phyloP scores from a whole-genome alignment of 805 yeast species.

The Candida suzukii region DNA sequence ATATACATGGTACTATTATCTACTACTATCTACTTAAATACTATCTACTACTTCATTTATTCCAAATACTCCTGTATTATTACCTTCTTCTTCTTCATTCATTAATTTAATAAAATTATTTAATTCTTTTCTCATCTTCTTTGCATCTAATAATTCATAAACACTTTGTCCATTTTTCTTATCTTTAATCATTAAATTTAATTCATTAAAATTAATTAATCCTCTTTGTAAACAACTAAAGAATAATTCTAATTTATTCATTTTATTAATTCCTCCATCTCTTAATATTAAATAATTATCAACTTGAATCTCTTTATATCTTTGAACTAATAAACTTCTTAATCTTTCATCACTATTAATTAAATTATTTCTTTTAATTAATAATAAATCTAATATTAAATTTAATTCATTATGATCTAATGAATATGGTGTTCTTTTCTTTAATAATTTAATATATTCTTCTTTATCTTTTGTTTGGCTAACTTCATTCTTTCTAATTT shows the following conservation, averaged over 20 bases:
- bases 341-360: conserved; percentile 30
- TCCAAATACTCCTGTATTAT: conserved; percentile 14
- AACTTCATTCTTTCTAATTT: background rate
- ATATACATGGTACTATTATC: background rate
- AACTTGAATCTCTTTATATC: conserved; percentile 38
- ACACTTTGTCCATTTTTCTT: conserved; percentile 4
- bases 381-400: background rate
- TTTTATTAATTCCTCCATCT: conserved; percentile 39
- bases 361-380: conserved; percentile 6
- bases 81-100: background rate
- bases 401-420: background rate
- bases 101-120: conserved; percentile 4
- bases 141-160: conserved; percentile 12
- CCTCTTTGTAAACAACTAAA: conserved; percentile 52
- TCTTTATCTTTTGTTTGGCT: conserved; percentile 20
- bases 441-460: conserved; percentile 37
- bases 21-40: no score
- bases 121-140: conserved; percentile 9
- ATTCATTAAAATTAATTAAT: conserved; percentile 29
- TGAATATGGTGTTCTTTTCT: conserved; percentile 26
- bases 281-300: conserved; percentile 42
- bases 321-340: conserved; percentile 28
- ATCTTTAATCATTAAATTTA: conserved; percentile 5
- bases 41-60: no score
- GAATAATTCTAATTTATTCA: conserved; percentile 44